Evolutionary conservation across 2,329 filamentous ascomycete genomes (phyloP).

Genomic region (Pleurostoma richardsiae): DNA sequence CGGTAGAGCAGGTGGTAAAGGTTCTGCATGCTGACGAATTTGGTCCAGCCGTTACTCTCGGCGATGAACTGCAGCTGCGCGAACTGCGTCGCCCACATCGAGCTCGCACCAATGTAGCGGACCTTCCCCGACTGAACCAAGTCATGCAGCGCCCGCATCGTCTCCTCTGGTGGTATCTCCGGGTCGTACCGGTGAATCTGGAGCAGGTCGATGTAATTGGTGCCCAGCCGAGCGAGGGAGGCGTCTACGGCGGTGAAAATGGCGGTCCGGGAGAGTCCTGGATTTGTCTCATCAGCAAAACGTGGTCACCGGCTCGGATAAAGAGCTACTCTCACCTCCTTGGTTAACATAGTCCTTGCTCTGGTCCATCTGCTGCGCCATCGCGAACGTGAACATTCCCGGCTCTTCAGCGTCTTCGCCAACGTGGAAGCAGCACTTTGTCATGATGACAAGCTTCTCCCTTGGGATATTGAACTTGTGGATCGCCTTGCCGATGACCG

Average conservation of each 20-base stretch:
- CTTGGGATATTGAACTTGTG: constrained; percentile 62
- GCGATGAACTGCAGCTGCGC: constrained; percentile 50
- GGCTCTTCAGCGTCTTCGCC: constrained; percentile 27
- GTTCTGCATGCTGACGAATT: constrained; percentile 59
- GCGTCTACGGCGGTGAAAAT: constrained; percentile 32
- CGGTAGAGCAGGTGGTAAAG: background rate
- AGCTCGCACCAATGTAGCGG: constrained; percentile 44
- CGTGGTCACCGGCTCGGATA: background rate
- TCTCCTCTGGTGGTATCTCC: constrained; percentile 50
- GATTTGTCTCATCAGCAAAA: background rate
- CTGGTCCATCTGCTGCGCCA: constrained; percentile 11
- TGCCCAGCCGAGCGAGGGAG: constrained; percentile 24
- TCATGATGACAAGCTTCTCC: constrained; percentile 58
- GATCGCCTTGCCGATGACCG: constrained; percentile 60
- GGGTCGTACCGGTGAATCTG: constrained; percentile 58
- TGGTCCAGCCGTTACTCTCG: constrained; percentile 51
- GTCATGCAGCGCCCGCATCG: constrained; percentile 58
- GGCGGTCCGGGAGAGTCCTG: constrained; percentile 24
- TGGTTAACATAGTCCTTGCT: constrained; percentile 31
- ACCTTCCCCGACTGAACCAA: constrained; percentile 54
- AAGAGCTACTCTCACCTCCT: background rate
- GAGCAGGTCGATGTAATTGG: constrained; percentile 41
- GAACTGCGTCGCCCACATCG: constrained; percentile 49
- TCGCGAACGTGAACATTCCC: constrained; percentile 17
- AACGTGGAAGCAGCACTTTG: constrained; percentile 40